These are phyloP conservation scores for Apiotrichum gamsii DNA, from an alignment of 1,284 basidiomycete genomes.

Conservation along the genomic window DNA sequence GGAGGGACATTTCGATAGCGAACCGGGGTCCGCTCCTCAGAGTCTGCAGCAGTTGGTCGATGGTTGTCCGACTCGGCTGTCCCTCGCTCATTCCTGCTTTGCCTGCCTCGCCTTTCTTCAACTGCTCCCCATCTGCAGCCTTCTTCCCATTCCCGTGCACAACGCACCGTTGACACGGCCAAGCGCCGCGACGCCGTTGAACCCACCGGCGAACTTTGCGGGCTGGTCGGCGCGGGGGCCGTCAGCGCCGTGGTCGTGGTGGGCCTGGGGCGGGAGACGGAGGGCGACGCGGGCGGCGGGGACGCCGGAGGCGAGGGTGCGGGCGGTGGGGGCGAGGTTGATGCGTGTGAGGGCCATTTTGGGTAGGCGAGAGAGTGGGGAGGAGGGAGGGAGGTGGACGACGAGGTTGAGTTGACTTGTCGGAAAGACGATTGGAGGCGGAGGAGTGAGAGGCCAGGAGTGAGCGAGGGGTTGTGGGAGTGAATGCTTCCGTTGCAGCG, in stretches of 20 bases:
- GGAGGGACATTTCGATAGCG: no score
- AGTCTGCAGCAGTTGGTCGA: no score
- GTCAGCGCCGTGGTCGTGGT: constrained; percentile 53
- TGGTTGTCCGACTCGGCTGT: no score
- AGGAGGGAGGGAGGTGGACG: background rate
- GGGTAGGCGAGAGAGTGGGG: constrained; percentile 5
- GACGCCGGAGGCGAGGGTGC: constrained; percentile 73
- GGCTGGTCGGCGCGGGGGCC: constrained; percentile 59
- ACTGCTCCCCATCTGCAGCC: background rate
- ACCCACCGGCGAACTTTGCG: constrained; percentile 58
- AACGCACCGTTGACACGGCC: constrained; percentile 64
- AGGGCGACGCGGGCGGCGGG: constrained; percentile 95
- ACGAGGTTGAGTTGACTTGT: constrained; percentile 1
- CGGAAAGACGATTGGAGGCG: background rate
- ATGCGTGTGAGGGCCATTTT: constrained; percentile 47
- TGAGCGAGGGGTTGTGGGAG: no score
- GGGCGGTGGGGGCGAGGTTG: constrained; percentile 74
- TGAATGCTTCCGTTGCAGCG: no score
- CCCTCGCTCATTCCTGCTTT: background rate
- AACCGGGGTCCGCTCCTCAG: no score
- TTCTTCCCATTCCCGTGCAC: background rate
- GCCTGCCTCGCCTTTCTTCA: background rate
- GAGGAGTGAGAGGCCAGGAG: no score
- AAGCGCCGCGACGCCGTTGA: constrained; percentile 52
- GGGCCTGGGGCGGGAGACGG: constrained; percentile 66